phyloP scores from a whole-genome alignment of 2,329 filamentous ascomycete genomes.

The Colletotrichum sp. region DNA sequence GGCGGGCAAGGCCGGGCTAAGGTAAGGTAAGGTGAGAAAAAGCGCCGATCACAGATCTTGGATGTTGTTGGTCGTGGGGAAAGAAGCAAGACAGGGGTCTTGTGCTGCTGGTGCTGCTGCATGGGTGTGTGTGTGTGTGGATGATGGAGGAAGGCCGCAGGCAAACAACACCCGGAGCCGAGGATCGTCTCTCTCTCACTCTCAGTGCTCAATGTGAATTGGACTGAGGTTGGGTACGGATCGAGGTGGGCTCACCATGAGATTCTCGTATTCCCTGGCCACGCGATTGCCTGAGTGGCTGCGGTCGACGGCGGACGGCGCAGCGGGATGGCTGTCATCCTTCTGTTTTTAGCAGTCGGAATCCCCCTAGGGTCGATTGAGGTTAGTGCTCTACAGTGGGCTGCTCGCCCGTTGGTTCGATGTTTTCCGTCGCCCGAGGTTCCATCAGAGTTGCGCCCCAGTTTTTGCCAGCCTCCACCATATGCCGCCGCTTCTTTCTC shows the following conservation, averaged over 20 bases:
- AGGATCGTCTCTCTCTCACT: background rate
- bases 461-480: background rate
- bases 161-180: background rate
- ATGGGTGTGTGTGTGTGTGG: background rate
- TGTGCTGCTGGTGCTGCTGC: background rate
- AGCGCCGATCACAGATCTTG: constrained; percentile 15
- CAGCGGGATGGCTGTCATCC: background rate
- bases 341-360: constrained; percentile 10
- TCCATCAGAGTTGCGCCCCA: background rate
- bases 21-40: background rate
- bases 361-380: background rate
- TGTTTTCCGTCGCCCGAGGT: background rate
- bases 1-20: background rate
- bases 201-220: background rate
- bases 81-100: background rate
- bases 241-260: background rate
- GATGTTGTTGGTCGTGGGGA: constrained; percentile 3
- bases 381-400: background rate
- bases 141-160: background rate
- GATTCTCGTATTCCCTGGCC: constrained; percentile 13
- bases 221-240: background rate
- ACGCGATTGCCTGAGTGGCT: background rate
- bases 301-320: background rate
- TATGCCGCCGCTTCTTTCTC: background rate
- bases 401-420: background rate